Evolutionary conservation across 495 filamentous ascomycete genomes (phyloP), one percentile per base, ranked within the genome.

Genomic region (Articulospora tetracladia): DNA sequence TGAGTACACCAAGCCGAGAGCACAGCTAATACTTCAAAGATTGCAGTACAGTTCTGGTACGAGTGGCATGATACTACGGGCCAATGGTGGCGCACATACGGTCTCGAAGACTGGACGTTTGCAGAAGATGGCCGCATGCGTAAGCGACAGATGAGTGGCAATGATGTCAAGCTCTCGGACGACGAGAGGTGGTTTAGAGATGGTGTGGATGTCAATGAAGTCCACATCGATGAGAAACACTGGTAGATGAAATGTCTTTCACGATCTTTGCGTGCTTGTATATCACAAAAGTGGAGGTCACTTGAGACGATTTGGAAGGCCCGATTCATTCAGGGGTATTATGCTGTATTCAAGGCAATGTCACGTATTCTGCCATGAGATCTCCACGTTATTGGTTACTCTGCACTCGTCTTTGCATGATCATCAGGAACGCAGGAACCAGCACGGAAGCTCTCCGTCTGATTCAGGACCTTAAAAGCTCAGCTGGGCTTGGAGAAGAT

Each of bases 11-110:
- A n/a, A n/a, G n/a, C n/a, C n/a, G n/a, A n/a, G n/a, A n/a, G n/a
- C n/a, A n/a, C n/a, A n/a, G n/a, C n/a, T n/a, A 22, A 22, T 20
- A 19, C 19, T 23, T 51, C 15, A 17, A 34, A 80, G 73, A 95
- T 93, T 65, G 90, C 89, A 1, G 91, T 94, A 41, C 89, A 95
- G 72, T 96, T 96, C 71, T 96, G 91, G 91, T 96, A 96, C 61
- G 92, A 96, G 71, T 96, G 83, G 73, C 81, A 85, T 55, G 91
- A 96, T 66, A 73, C 70, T 6, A 60, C 79, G 0, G 87, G 91
- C 67, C 86, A 89, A 66, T 97, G 91, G 92, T 95, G 89, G 81
- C 80, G 92, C 19, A 93, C 89, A 46, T 96, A 95, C 70, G 92
- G 93, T 0, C 78, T 96, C 24, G 91, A 96, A 74, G 89, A 96